These are phyloP conservation scores for Acer negundo DNA, from an alignment of 345 rosid genomes.

Conservation along the genomic window DNA sequence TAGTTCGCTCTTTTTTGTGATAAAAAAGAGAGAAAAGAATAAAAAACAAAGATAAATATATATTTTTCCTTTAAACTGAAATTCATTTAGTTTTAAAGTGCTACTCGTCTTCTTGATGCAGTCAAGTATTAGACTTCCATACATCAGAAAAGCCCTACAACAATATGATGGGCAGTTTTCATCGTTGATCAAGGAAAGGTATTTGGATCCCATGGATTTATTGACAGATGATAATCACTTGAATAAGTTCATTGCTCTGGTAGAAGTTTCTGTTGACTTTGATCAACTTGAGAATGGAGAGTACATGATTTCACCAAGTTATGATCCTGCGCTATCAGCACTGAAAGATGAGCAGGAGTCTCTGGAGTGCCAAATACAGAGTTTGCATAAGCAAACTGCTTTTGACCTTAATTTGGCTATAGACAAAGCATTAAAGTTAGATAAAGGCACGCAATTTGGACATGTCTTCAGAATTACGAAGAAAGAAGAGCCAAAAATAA, in stretches of 20 bases:
- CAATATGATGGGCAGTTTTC: slow-evolving; percentile 69
- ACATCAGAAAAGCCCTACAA: slow-evolving; percentile 68
- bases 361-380: slow-evolving; percentile 73
- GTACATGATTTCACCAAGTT: slow-evolving; percentile 90
- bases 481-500: slow-evolving; percentile 97
- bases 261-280: slow-evolving; percentile 85
- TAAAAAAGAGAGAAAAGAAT: background rate
- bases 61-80: background rate
- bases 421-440: slow-evolving; percentile 87
- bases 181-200: slow-evolving; percentile 62
- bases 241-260: slow-evolving; percentile 75
- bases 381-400: slow-evolving; percentile 84
- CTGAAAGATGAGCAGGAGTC: slow-evolving; percentile 78
- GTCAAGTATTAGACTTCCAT: slow-evolving; percentile 90
- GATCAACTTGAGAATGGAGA: slow-evolving; percentile 97
- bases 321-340: slow-evolving; percentile 66
- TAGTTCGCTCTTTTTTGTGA: no score
- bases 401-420: slow-evolving; percentile 77
- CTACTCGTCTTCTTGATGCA: slow-evolving; percentile 42
- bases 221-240: slow-evolving; percentile 76
- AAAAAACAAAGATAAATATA: background rate
- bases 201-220: slow-evolving; percentile 52
- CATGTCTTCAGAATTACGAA: slow-evolving; percentile 97
- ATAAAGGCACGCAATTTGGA: slow-evolving; percentile 90
- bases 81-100: slow-evolving; percentile 5